Evolutionary conservation across 2,329 filamentous ascomycete species (phyloP).

Genomic region (Neonectria coccinea): DNA sequence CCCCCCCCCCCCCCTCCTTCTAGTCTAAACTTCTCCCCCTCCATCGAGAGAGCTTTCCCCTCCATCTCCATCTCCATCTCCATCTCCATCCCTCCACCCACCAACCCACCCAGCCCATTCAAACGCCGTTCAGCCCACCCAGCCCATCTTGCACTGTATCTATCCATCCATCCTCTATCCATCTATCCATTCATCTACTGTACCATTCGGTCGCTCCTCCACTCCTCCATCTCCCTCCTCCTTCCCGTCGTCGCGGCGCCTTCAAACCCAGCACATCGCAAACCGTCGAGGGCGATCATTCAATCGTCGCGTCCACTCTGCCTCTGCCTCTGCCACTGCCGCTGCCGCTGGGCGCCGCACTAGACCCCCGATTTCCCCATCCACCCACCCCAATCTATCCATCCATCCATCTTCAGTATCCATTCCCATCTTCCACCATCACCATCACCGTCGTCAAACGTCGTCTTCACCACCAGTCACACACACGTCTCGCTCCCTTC

Average conservation of each 20-base stretch:
- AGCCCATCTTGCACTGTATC: background rate
- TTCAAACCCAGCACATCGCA: background rate
- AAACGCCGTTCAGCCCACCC: constrained; percentile 5
- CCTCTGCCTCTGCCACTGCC: background rate
- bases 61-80: constrained; percentile 31
- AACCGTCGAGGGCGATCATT: constrained; percentile 14
- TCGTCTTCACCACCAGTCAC: constrained; percentile 17
- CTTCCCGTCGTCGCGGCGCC: constrained; percentile 12
- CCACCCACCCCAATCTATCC: constrained; percentile 19
- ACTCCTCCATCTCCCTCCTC: constrained; percentile 19
- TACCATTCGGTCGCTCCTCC: constrained; percentile 10
- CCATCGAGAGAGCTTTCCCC: constrained; percentile 29
- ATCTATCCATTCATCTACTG: background rate
- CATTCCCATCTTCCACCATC: constrained; percentile 2
- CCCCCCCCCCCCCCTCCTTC: constrained; percentile 18
- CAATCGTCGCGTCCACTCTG: constrained; percentile 15
- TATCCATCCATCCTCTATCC: background rate
- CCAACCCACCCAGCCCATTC: constrained; percentile 3
- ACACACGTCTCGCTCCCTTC: constrained; percentile 5
- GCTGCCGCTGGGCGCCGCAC: constrained; percentile 29
- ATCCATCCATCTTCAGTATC: constrained; percentile 24
- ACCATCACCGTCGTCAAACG: constrained; percentile 7
- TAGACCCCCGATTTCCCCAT: constrained; percentile 30
- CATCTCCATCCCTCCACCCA: background rate
- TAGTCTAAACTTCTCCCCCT: constrained; percentile 29